phyloP scores from a whole-genome alignment of 352 stramenopile species.

The Phytophthora ohioensis region DNA sequence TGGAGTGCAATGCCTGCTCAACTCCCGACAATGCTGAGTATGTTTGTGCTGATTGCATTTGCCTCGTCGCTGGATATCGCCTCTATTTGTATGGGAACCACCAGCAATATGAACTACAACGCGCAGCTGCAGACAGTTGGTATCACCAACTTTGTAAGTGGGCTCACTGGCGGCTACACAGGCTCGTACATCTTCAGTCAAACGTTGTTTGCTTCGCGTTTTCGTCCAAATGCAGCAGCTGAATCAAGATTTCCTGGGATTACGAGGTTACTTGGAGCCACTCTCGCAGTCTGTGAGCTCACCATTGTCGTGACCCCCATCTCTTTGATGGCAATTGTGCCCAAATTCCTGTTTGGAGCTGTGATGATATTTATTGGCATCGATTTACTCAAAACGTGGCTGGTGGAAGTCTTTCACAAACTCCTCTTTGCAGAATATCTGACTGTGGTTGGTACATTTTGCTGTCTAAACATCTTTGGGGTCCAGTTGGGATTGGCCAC shows the following conservation, averaged over 20 bases:
- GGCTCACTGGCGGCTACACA: constrained; percentile 86
- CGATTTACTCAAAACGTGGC: constrained; percentile 92
- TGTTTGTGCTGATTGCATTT: constrained; percentile 97
- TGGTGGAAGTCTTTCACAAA: constrained; percentile 68
- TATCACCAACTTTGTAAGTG: constrained; percentile 92
- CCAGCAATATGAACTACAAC: constrained; percentile 93
- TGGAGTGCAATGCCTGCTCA: constrained; percentile 79
- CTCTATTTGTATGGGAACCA: constrained; percentile 95
- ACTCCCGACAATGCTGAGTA: constrained; percentile 83
- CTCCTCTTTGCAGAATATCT: constrained; percentile 88
- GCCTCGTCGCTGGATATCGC: constrained; percentile 95
- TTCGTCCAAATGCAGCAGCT: constrained; percentile 53
- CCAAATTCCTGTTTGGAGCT: constrained; percentile 97
- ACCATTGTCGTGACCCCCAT: constrained; percentile 84
- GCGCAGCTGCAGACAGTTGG: constrained; percentile 95
- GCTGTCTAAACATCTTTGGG: constrained; percentile 88
- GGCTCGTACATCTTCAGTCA: constrained; percentile 95
- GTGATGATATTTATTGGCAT: constrained; percentile 97
- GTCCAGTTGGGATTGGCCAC: constrained; percentile 89
- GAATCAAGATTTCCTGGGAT: constrained; percentile 51
- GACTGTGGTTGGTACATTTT: constrained; percentile 93
- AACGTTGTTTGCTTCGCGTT: constrained; percentile 90
- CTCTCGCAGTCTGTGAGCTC: constrained; percentile 63
- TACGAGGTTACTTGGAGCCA: constrained; percentile 73
- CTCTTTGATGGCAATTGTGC: constrained; percentile 92